Percentiles rank a stretch among this genome's conserved stretches.
Conservation (phyloP, 2,329 filamentous ascomycete species). For the Aspergillus thermomutatus region DNA sequence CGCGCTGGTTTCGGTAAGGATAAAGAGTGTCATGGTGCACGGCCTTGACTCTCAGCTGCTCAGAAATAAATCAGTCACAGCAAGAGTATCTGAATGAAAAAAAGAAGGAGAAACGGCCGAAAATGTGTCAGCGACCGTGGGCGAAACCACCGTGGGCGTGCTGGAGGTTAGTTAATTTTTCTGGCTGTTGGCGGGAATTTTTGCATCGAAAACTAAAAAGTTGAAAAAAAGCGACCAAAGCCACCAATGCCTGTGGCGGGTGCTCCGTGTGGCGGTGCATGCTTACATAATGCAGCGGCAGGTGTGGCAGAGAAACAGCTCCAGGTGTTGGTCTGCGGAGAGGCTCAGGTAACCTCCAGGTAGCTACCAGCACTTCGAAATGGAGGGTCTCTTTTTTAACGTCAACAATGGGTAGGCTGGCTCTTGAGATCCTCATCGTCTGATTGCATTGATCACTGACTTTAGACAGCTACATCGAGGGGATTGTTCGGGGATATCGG, state of each 20-base stretch:
- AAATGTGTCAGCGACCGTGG: slow-evolving; percentile 27
- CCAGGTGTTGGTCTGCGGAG: slow-evolving; percentile 10
- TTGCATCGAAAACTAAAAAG: slow-evolving; percentile 32
- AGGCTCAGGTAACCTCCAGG: slow-evolving; percentile 15
- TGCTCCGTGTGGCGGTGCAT: slow-evolving; percentile 15
- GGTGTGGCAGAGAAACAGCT: slow-evolving; percentile 1
- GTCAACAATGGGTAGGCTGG: slow-evolving; percentile 77
- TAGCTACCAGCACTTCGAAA: slow-evolving; percentile 39
- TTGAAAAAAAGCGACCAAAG: slow-evolving; percentile 31
- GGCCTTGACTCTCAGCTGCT: slow-evolving; percentile 27
- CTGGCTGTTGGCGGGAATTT: slow-evolving; percentile 31
- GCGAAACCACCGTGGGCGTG: slow-evolving; percentile 32
- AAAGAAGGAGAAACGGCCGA: slow-evolving; percentile 19
- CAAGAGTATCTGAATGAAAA: slow-evolving; percentile 20
- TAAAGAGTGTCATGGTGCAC: slow-evolving; percentile 77
- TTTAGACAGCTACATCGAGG: slow-evolving; percentile 78
- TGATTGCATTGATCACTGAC: slow-evolving; percentile 15
- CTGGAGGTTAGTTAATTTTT: slow-evolving; percentile 22
- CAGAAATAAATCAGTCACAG: slow-evolving; percentile 12
- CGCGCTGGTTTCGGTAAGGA: slow-evolving; percentile 90
- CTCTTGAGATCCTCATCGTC: neutral
- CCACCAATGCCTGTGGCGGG: slow-evolving; percentile 28
- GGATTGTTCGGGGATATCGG: slow-evolving; percentile 93
- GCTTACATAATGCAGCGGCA: slow-evolving; percentile 28
- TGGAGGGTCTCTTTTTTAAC: slow-evolving; percentile 95